phyloP scores from a whole-genome alignment of 345 rosid genomes.

The Eucalyptus decipiens region DNA sequence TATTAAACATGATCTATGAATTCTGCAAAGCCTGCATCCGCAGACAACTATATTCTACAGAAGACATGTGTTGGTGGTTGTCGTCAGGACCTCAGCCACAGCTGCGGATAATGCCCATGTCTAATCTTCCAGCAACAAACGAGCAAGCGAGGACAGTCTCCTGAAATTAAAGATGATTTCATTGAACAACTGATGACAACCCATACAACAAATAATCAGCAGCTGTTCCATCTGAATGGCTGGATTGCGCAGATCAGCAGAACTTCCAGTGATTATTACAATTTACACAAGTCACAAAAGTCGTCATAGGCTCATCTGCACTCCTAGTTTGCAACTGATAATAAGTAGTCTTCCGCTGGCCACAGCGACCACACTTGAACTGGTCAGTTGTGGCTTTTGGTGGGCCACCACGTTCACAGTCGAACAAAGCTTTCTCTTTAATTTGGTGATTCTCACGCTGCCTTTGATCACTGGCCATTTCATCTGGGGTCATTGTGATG shows the following conservation, averaged over 20 bases:
- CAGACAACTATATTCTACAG: neutral
- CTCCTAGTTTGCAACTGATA: constrained; percentile 99
- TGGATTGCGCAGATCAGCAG: constrained; percentile 26
- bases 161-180: neutral
- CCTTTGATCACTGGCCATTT: constrained; percentile 91
- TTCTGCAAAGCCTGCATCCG: neutral
- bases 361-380: constrained; percentile 76
- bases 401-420: constrained; percentile 54
- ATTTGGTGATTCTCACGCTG: constrained; percentile 61
- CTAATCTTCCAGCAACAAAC: neutral
- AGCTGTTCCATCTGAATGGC: neutral
- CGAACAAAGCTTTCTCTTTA: constrained; percentile 70
- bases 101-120: neutral
- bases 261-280: constrained; percentile 93
- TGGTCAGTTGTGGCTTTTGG: constrained; percentile 84
- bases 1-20: neutral
- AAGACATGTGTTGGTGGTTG: neutral
- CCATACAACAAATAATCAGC: neutral
- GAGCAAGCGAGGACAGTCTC: neutral
- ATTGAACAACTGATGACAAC: neutral
- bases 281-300: constrained; percentile 87
- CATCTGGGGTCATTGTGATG: constrained; percentile 58
- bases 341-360: constrained; percentile 78
- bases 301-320: constrained; percentile 99
- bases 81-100: neutral